Conservation (phyloP, 306 rosid genomes). For the Glycine soja region DNA sequence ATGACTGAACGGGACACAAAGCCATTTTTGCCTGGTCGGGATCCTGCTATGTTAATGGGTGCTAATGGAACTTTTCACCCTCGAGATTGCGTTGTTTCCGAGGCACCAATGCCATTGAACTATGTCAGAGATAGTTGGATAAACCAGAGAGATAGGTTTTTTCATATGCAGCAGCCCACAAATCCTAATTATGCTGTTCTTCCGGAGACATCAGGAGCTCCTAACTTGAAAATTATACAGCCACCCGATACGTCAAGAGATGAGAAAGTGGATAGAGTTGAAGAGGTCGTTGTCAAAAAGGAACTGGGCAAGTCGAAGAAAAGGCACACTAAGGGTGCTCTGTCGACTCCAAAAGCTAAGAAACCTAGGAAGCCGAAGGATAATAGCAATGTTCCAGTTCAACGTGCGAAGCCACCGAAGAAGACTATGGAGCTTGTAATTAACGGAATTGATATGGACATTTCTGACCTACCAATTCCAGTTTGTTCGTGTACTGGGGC, state of each 20-base stretch:
- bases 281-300: constrained; percentile 68
- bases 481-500: constrained; percentile 91
- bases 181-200: constrained; percentile 70
- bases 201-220: constrained; percentile 73
- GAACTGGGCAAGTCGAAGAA: constrained; percentile 70
- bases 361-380: constrained; percentile 82
- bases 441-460: constrained; percentile 88
- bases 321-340: constrained; percentile 63
- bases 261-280: constrained; percentile 65
- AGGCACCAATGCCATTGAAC: constrained; percentile 61
- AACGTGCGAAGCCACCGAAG: constrained; percentile 69
- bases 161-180: constrained; percentile 71
- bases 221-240: constrained; percentile 67
- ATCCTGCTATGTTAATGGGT: constrained; percentile 61
- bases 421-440: constrained; percentile 84
- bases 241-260: constrained; percentile 65
- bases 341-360: constrained; percentile 70
- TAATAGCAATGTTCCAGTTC: constrained; percentile 56
- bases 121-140: constrained; percentile 83
- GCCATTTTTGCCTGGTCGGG: constrained; percentile 75
- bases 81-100: constrained; percentile 71
- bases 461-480: constrained; percentile 90
- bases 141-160: constrained; percentile 73
- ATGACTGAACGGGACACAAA: constrained; percentile 83
- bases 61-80: constrained; percentile 71